Percentiles rank a stretch among this genome's conserved stretches.
Conservation (phyloP, 257 asterid genomes). For the Ilex aquifolium region DNA sequence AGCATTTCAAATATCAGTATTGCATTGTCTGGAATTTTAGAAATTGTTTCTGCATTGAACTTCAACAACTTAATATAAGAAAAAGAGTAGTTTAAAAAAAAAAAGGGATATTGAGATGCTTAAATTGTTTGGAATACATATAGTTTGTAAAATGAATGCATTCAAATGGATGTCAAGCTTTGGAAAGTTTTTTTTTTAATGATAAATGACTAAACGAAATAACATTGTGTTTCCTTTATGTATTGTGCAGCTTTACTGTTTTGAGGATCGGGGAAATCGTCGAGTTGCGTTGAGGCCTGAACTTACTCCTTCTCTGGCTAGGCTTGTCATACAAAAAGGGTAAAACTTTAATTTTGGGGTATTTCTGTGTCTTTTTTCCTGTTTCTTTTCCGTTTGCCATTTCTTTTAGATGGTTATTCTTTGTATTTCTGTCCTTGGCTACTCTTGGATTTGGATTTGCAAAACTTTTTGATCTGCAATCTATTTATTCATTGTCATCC, state of each 20-base stretch:
- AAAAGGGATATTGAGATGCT: too few relatives aligned
- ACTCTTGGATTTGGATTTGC: not conserved
- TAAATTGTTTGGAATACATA: not conserved
- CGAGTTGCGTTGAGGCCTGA: conserved; percentile 97
- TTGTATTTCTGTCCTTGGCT: too few relatives aligned
- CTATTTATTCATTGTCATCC: too few relatives aligned
- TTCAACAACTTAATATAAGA: too few relatives aligned
- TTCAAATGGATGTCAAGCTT: too few relatives aligned
- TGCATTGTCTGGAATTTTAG: too few relatives aligned
- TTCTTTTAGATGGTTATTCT: not conserved
- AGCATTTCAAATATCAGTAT: too few relatives aligned
- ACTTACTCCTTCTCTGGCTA: conserved; percentile 94
- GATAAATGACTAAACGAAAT: conserved; percentile 12
- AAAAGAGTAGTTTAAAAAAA: not conserved
- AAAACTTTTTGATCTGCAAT: conserved; percentile 2
- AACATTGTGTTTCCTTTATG: conserved; percentile 3
- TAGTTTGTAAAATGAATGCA: too few relatives aligned
- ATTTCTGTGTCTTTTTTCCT: not conserved
- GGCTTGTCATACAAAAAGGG: conserved; percentile 99
- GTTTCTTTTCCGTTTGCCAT: too few relatives aligned
- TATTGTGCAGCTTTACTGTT: conserved; percentile 73
- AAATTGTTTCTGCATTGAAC: too few relatives aligned
- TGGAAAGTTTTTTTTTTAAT: too few relatives aligned
- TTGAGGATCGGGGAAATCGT: conserved; percentile 93
- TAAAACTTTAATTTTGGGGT: conserved; percentile 17